A percentile compares a stretch with the other conserved stretches of the same genome.
phyloP scores from a whole-genome alignment of 768 basidiomycete species.

The Mycena capillaripes region DNA sequence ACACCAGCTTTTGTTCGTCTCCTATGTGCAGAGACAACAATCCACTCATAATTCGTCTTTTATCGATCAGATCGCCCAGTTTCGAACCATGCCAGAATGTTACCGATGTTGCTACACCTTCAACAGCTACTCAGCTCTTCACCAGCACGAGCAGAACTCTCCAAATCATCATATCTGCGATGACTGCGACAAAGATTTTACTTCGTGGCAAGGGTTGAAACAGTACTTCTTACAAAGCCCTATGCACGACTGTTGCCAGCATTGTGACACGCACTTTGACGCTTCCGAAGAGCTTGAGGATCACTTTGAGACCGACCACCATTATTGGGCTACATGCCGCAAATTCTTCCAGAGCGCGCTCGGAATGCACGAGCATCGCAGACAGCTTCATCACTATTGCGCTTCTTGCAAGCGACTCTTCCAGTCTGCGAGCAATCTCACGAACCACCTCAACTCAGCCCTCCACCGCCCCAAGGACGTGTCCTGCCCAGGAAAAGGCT shows the following conservation, averaged over 20 bases:
- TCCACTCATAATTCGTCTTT: too few species aligned
- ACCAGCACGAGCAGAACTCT: too few species aligned
- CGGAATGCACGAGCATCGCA: slow-evolving; percentile 63
- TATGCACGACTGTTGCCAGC: slow-evolving; percentile 65
- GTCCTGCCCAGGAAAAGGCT: slow-evolving; percentile 58
- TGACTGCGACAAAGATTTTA: too few species aligned
- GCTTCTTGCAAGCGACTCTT: slow-evolving; percentile 59
- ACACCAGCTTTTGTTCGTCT: background rate
- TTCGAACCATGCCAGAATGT: too few species aligned
- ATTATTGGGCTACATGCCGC: too few species aligned
- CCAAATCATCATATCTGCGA: too few species aligned
- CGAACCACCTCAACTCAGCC: slow-evolving; percentile 66
- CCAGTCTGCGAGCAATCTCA: slow-evolving; percentile 52
- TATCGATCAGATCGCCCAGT: too few species aligned
- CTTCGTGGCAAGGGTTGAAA: slow-evolving; percentile 46
- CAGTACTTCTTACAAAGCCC: slow-evolving; percentile 68
- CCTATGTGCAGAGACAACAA: too few species aligned
- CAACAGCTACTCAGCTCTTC: too few species aligned
- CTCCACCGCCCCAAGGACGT: slow-evolving; percentile 57
- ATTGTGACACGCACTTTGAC: slow-evolving; percentile 50
- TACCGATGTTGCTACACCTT: too few species aligned
- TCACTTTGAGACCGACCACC: too few species aligned
- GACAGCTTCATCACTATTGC: slow-evolving; percentile 65
- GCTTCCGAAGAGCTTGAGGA: too few species aligned
- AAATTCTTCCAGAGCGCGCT: slow-evolving; percentile 35